Percentiles rank a stretch among this genome's conserved stretches.
phyloP scores from a whole-genome alignment of 148 eudicot species.

The Nepenthes gracilis region DNA sequence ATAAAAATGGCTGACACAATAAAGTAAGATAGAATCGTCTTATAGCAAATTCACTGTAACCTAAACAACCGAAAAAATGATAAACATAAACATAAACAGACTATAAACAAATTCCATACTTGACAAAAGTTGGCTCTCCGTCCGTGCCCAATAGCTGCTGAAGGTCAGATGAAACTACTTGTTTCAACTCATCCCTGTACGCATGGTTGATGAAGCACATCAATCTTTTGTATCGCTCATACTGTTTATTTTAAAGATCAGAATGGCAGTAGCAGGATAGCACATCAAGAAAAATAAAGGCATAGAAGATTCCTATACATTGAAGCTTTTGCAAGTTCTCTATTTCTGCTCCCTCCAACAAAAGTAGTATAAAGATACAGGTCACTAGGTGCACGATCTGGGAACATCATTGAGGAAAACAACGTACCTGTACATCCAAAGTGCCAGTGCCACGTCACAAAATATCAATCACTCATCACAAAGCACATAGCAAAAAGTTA shows the following conservation, averaged over 20 bases:
- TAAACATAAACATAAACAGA: background rate
- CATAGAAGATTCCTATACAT: slow-evolving; percentile 24
- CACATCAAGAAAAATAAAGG: background rate
- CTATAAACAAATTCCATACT: slow-evolving; percentile 27
- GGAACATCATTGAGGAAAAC: slow-evolving; percentile 97
- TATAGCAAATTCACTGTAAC: background rate
- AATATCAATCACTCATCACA: background rate
- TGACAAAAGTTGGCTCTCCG: slow-evolving; percentile 52
- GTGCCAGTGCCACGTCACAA: slow-evolving; percentile 3
- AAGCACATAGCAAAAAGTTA: slow-evolving; percentile 19
- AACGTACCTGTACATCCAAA: slow-evolving; percentile 57
- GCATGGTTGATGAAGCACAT: slow-evolving; percentile 1
- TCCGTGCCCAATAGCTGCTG: slow-evolving; percentile 49
- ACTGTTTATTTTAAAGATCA: background rate
- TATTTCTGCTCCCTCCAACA: slow-evolving; percentile 90
- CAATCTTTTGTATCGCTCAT: background rate
- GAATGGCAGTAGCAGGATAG: background rate
- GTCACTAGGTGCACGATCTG: slow-evolving; percentile 84
- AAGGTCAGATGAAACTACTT: slow-evolving; percentile 59
- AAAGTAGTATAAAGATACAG: slow-evolving; percentile 85
- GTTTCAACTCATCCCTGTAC: slow-evolving; percentile 76
- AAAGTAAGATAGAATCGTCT: background rate
- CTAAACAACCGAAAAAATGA: background rate
- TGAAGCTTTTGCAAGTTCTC: slow-evolving; percentile 90
- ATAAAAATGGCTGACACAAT: slow-evolving; percentile 52